These are phyloP conservation scores for Coemansia sp. DNA, from an alignment of 192 early-diverging fungal species.

Conservation along the genomic window DNA sequence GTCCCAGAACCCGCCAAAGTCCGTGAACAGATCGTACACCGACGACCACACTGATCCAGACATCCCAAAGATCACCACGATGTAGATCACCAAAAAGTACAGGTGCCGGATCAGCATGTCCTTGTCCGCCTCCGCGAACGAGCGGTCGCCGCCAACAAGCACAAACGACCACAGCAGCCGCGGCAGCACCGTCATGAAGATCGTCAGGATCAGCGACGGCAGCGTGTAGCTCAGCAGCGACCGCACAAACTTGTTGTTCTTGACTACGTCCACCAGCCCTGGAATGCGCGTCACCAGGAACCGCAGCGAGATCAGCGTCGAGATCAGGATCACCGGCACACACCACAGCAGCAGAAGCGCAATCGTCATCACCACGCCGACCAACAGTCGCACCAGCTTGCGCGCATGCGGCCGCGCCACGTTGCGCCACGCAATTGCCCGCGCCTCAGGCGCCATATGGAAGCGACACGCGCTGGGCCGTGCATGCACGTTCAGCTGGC, in stretches of 20 bases:
- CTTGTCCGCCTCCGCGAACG: constrained; percentile 39
- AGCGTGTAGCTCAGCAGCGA: constrained; percentile 67
- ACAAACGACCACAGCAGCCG: constrained; percentile 59
- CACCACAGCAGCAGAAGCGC: constrained; percentile 75
- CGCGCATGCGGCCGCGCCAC: constrained; percentile 59
- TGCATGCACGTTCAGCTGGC: constrained; percentile 64
- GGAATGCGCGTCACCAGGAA: constrained; percentile 63
- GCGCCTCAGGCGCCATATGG: constrained; percentile 69
- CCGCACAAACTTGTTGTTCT: constrained; percentile 60
- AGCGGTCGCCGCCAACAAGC: constrained; percentile 46
- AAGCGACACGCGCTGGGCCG: constrained; percentile 63
- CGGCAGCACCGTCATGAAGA: constrained; percentile 70
- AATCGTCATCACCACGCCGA: constrained; percentile 59
- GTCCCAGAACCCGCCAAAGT: constrained; percentile 61
- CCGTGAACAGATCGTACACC: constrained; percentile 63
- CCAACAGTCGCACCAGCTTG: constrained; percentile 56
- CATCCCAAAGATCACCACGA: constrained; percentile 71
- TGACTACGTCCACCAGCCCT: constrained; percentile 58
- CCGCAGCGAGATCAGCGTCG: constrained; percentile 66
- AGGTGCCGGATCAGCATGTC: constrained; percentile 63
- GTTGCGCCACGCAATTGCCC: constrained; percentile 71
- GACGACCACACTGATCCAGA: constrained; percentile 64
- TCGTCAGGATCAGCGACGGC: constrained; percentile 69
- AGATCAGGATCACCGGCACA: constrained; percentile 66
- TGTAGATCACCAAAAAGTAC: constrained; percentile 74